These are phyloP conservation scores for Barnettozyma pratensis DNA, from an alignment of 805 yeast genomes.

Conservation along the genomic window DNA sequence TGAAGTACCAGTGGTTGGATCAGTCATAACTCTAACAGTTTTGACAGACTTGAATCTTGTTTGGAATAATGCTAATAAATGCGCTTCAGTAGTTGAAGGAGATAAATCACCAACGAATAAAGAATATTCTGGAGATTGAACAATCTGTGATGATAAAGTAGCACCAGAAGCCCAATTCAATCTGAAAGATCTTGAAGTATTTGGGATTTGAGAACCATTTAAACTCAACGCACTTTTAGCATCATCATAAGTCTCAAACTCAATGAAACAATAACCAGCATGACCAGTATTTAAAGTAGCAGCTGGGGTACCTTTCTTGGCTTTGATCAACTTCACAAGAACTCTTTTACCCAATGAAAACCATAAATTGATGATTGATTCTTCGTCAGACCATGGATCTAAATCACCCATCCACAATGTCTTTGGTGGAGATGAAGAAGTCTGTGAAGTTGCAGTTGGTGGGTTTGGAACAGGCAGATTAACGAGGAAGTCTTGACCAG, in stretches of 20 bases:
- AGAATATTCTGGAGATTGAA: slow-evolving; percentile 71
- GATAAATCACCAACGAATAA: slow-evolving; percentile 80
- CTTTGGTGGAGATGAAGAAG: slow-evolving; percentile 47
- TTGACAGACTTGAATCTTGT: slow-evolving; percentile 60
- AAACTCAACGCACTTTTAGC: slow-evolving; percentile 64
- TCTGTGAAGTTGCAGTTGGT: slow-evolving; percentile 46
- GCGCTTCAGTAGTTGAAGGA: slow-evolving; percentile 77
- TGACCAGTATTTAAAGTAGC: slow-evolving; percentile 32
- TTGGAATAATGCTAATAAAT: slow-evolving; percentile 66
- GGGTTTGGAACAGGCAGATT: slow-evolving; percentile 43
- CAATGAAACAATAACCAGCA: slow-evolving; percentile 76
- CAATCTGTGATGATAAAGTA: slow-evolving; percentile 63
- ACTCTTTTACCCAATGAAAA: slow-evolving; percentile 49
- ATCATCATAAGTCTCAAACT: slow-evolving; percentile 61
- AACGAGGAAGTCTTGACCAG: slow-evolving; percentile 21
- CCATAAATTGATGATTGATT: slow-evolving; percentile 56
- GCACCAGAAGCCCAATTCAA: slow-evolving; percentile 86
- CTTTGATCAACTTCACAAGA: slow-evolving; percentile 60
- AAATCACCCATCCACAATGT: slow-evolving; percentile 89
- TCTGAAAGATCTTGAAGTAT: slow-evolving; percentile 57
- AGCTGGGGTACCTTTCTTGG: slow-evolving; percentile 35
- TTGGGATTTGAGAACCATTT: slow-evolving; percentile 64
- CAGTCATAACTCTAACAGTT: slow-evolving; percentile 83
- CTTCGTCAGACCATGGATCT: slow-evolving; percentile 75
- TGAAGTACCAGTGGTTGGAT: slow-evolving; percentile 71